A percentile compares a stretch with the other conserved stretches of the same genome.
phyloP scores from a whole-genome alignment of 371 early-diverging fungal genomes.

The Smittium mucronatum region DNA sequence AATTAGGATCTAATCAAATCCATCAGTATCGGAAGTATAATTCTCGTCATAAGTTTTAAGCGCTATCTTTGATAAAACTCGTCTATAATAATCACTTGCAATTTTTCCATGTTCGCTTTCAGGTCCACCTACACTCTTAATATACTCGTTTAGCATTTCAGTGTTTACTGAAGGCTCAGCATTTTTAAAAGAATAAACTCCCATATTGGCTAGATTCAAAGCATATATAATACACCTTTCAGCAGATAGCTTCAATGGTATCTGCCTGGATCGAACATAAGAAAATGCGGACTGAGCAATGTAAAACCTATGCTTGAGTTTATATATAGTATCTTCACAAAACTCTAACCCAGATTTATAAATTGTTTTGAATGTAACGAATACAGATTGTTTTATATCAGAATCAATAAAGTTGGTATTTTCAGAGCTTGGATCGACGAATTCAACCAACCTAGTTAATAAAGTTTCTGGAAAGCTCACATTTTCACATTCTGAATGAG shows the following conservation, averaged over 20 bases:
- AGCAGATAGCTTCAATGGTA: constrained; percentile 68
- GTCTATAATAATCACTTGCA: constrained; percentile 43
- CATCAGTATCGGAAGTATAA: constrained; percentile 30
- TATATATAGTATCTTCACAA: constrained; percentile 31
- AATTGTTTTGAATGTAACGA: constrained; percentile 20
- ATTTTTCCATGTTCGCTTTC: constrained; percentile 34
- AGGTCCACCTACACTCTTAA: constrained; percentile 35
- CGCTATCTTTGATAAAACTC: constrained; percentile 44
- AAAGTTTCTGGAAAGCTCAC: background rate
- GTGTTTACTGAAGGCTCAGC: constrained; percentile 25
- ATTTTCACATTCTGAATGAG: constrained; percentile 17
- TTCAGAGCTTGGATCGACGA: constrained; percentile 14
- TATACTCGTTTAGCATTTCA: constrained; percentile 28
- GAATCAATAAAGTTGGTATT: constrained; percentile 15
- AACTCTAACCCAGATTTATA: constrained; percentile 19
- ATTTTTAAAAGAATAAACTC: background rate
- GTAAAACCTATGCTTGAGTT: constrained; percentile 43
- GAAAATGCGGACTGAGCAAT: constrained; percentile 30
- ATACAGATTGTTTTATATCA: constrained; percentile 21
- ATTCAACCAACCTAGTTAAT: background rate
- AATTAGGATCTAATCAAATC: too few relatives aligned
- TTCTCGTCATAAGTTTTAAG: constrained; percentile 29
- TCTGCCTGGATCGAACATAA: constrained; percentile 58
- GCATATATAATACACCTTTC: constrained; percentile 60
- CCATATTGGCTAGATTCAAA: constrained; percentile 35